Conservation (phyloP, 345 rosid genomes). For the Chamaenerion angustifolium region DNA sequence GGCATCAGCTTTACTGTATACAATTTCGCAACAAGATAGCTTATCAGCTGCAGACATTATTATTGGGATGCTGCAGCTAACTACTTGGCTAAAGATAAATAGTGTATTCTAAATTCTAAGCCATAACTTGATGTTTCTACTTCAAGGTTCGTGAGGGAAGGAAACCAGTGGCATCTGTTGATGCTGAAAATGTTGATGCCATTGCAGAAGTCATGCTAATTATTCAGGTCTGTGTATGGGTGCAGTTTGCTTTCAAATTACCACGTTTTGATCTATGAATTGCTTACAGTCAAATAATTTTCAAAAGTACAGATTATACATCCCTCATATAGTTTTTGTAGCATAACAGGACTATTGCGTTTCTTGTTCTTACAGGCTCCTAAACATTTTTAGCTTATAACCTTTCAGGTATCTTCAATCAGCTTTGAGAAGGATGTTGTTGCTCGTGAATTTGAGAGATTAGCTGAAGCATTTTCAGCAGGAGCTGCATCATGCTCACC, state of each 20-base stretch:
- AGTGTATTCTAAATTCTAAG: neutral
- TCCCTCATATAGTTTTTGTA: too few relatives aligned
- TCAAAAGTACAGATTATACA: too few relatives aligned
- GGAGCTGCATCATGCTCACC: constrained; percentile 60
- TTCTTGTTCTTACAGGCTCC: too few relatives aligned
- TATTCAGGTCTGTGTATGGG: constrained; percentile 51
- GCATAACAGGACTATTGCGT: too few relatives aligned
- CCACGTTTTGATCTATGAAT: neutral
- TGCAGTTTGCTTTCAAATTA: neutral
- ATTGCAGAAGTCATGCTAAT: constrained; percentile 88
- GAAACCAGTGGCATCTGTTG: constrained; percentile 23
- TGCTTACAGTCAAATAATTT: too few relatives aligned
- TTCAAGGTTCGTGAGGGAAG: constrained; percentile 94
- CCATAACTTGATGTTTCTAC: constrained; percentile 1
- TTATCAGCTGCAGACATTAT: too few relatives aligned
- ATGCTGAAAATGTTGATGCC: constrained; percentile 28
- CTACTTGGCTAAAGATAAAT: too few relatives aligned
- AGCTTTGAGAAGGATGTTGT: constrained; percentile 38
- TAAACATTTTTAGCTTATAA: neutral
- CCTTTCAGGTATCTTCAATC: constrained; percentile 36
- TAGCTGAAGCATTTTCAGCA: constrained; percentile 50
- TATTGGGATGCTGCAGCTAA: too few relatives aligned
- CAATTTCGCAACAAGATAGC: too few relatives aligned
- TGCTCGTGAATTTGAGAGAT: constrained; percentile 44
- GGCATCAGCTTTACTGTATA: neutral